These are phyloP conservation scores for Didymella lethalis DNA, from an alignment of 2,329 filamentous ascomycete species.

Conservation along the genomic window DNA sequence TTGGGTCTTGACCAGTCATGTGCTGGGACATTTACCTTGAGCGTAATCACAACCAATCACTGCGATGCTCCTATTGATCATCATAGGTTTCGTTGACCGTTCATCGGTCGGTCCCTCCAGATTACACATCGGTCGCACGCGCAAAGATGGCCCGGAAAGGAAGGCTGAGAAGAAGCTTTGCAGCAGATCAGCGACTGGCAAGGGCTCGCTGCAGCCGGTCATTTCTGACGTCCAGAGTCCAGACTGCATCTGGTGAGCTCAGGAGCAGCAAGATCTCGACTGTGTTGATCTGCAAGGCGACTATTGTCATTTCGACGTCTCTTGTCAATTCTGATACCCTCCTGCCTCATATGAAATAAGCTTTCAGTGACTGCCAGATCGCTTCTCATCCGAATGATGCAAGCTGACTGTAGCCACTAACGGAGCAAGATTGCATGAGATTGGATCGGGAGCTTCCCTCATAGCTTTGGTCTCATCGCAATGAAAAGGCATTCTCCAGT, in stretches of 20 bases:
- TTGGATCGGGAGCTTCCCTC: constrained; percentile 6
- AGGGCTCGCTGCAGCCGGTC: background rate
- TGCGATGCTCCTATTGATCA: background rate
- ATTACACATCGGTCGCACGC: constrained; percentile 5
- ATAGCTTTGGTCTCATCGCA: constrained; percentile 38
- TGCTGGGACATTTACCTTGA: constrained; percentile 9
- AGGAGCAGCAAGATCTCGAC: background rate
- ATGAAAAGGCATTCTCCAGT: constrained; percentile 64
- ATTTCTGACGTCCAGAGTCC: background rate
- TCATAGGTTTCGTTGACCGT: background rate
- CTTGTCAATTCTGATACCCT: background rate
- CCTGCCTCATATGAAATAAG: background rate
- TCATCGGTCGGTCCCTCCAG: constrained; percentile 1
- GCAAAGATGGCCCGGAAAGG: background rate
- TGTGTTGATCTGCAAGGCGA: background rate
- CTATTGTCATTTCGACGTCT: background rate
- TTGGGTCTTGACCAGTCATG: constrained; percentile 33
- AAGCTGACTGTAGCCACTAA: background rate
- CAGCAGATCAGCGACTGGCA: background rate
- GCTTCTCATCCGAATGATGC: background rate
- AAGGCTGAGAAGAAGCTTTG: background rate
- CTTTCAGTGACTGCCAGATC: background rate
- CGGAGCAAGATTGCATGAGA: background rate
- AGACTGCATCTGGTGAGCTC: background rate
- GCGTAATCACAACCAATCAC: constrained; percentile 8